Percentiles rank a stretch among this genome's conserved stretches.
Evolutionary conservation across 2,329 filamentous ascomycete species (phyloP).

Genomic region (Talaromyces sp.): DNA sequence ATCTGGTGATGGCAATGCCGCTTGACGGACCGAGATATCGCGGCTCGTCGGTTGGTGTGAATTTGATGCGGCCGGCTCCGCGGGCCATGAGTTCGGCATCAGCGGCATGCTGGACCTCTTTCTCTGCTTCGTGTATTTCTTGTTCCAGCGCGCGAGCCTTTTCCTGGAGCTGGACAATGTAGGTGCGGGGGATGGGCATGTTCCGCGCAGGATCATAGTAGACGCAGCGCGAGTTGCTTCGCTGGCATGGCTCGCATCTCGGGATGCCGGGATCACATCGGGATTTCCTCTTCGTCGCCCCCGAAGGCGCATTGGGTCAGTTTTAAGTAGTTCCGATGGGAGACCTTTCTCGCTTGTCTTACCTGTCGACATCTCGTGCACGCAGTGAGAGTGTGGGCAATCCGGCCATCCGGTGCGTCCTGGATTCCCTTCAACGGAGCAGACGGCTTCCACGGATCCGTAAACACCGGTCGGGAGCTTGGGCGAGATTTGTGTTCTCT

Average conservation of each 20-base stretch:
- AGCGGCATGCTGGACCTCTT: conserved; percentile 65
- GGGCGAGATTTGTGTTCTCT: conserved; percentile 15
- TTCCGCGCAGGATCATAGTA: conserved; percentile 90
- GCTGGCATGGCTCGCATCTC: conserved; percentile 85
- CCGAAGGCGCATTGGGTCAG: conserved; percentile 7
- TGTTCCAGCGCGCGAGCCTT: conserved; percentile 76
- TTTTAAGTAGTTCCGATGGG: neutral
- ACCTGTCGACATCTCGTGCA: conserved; percentile 48
- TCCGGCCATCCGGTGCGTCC: conserved; percentile 32
- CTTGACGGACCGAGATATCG: conserved; percentile 91
- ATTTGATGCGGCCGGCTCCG: conserved; percentile 75
- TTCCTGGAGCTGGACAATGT: conserved; percentile 88
- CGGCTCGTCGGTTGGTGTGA: conserved; percentile 80
- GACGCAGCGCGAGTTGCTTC: conserved; percentile 85
- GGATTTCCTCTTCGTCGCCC: conserved; percentile 72
- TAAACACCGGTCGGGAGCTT: conserved; percentile 18
- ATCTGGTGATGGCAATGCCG: conserved; percentile 87
- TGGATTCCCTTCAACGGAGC: conserved; percentile 24
- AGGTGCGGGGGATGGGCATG: conserved; percentile 79
- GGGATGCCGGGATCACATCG: conserved; percentile 91
- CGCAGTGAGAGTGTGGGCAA: conserved; percentile 45
- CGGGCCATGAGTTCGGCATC: conserved; percentile 81
- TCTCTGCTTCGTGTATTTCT: conserved; percentile 72
- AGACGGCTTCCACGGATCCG: conserved; percentile 20
- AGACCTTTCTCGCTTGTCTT: conserved; percentile 15